Percentiles rank a stretch among this genome's conserved stretches.
These are phyloP conservation scores for Aspergillus ochraceoroseus DNA, from an alignment of 2,329 filamentous ascomycete genomes.

Conservation along the genomic window DNA sequence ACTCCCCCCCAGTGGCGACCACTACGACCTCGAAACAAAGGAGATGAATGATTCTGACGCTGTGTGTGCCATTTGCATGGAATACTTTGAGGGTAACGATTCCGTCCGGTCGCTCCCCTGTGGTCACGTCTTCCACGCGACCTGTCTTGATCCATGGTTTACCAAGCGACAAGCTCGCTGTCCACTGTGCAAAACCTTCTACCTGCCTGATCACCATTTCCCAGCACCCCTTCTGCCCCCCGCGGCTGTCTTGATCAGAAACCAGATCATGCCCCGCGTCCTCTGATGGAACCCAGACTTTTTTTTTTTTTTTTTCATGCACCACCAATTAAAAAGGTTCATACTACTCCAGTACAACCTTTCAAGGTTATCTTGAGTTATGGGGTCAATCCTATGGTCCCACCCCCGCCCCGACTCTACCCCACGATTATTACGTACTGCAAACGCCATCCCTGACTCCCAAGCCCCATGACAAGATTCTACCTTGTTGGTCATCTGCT, in stretches of 20 bases:
- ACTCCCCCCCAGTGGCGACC: too few relatives aligned
- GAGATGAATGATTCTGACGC: conserved; percentile 8
- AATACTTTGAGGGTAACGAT: conserved; percentile 85
- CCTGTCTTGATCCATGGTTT: conserved; percentile 92
- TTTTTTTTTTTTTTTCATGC: too few relatives aligned
- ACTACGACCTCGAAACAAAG: too few relatives aligned
- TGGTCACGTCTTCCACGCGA: conserved; percentile 95
- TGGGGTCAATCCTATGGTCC: too few relatives aligned
- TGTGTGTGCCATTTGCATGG: conserved; percentile 86
- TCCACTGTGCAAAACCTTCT: conserved; percentile 71
- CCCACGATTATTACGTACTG: too few relatives aligned
- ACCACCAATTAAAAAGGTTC: too few relatives aligned
- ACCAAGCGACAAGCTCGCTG: conserved; percentile 91
- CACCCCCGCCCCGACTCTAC: too few relatives aligned
- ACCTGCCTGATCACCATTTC: conserved; percentile 1
- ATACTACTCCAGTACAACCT: too few relatives aligned
- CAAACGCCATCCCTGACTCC: too few relatives aligned
- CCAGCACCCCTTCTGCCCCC: background rate
- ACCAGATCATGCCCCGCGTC: conserved; percentile 10
- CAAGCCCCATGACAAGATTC: too few relatives aligned
- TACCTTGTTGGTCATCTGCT: too few relatives aligned
- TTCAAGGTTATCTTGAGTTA: too few relatives aligned
- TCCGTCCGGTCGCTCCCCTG: conserved; percentile 89
- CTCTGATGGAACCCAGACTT: background rate
- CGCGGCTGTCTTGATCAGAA: conserved; percentile 7